These are phyloP conservation scores for Lentinula boryana DNA, from an alignment of 768 basidiomycete genomes.

Conservation along the genomic window DNA sequence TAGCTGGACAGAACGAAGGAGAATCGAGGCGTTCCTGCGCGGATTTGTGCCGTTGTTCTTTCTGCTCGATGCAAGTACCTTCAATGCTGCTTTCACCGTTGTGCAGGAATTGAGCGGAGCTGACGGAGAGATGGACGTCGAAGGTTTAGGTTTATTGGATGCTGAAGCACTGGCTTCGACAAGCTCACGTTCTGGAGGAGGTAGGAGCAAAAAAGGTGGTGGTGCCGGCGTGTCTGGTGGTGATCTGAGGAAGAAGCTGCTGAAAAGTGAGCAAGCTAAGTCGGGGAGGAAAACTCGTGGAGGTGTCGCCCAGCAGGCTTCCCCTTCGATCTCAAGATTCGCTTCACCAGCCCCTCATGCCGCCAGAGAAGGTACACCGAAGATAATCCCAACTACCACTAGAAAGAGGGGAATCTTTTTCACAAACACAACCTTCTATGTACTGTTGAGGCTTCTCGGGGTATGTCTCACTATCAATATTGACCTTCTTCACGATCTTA, in stretches of 20 bases:
- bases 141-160: constrained; percentile 26
- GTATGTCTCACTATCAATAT: constrained; percentile 34
- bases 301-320: constrained; percentile 32
- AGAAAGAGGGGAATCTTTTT: constrained; percentile 67
- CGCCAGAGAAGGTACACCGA: constrained; percentile 24
- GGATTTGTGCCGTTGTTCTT: constrained; percentile 74
- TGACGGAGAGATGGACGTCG: constrained; percentile 26
- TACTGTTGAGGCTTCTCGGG: constrained; percentile 79
- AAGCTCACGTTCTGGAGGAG: constrained; percentile 32
- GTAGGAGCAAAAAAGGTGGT: constrained; percentile 19
- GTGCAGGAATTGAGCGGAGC: constrained; percentile 50
- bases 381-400: constrained; percentile 9
- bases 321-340: constrained; percentile 53
- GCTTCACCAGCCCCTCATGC: constrained; percentile 50
- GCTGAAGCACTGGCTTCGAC: constrained; percentile 25
- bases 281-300: constrained; percentile 53
- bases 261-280: constrained; percentile 83
- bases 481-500: constrained; percentile 2
- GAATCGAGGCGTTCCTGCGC: constrained; percentile 79
- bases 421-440: constrained; percentile 86
- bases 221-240: constrained; percentile 31
- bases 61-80: constrained; percentile 62
- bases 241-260: constrained; percentile 71
- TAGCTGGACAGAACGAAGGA: constrained; percentile 62
- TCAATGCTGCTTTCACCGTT: constrained; percentile 64